Base-by-base conservation (phyloP, 225 moss, liverwort and hornwort genomes). In the Neckera pumila region DNA sequence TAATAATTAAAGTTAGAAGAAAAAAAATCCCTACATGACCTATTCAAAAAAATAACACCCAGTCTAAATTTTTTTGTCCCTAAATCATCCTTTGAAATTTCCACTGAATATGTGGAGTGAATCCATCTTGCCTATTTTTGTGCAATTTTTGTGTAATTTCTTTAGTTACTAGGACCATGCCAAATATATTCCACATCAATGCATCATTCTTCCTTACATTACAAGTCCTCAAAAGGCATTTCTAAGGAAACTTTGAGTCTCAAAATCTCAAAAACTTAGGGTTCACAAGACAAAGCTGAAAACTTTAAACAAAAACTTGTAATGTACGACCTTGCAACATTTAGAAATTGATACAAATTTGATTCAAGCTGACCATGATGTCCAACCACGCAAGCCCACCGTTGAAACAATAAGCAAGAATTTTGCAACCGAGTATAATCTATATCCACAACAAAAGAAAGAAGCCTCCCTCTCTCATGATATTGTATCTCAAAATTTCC, bases 101-200 rank as follows among this genome's bases (percentile, higher is more conserved):
- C 31, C 10, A 42, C 4, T 31, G 47, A 25, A 26, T 16, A n/a
- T 30, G 33, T 7, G 10, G 33, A 75, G 7, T 8, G 12, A 78
- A 63, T 94, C 94, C 91, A 94, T 89, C 86, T 96, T 95, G 77
- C 96, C 94, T 57, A 94, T 94, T 85, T 95, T 27, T 30, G 28
- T 60, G 82, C 82, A 88, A 77, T 49, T 49, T 4, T 49, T 51
- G 51, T 51, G 51, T 51, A 14, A 51, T 51, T 51, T 51, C 16
- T 51, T n/a, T n/a, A n/a, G n/a, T n/a, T 17, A 53, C 43, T 11
- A 70, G 40, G 23, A 51, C 62, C 38, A 84, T n/a, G 22, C 33
- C n/a, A 64, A 1, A 85, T 57, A 82, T 18, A 17, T 77, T 72
- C 28, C 19, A 70, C 18, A 19, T 84, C 63, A 86, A 79, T 73